Evolutionary conservation across 106 monocot species (phyloP), one percentile per base, ranked within the genome.

Genomic region (Hemerocallis citrina): DNA sequence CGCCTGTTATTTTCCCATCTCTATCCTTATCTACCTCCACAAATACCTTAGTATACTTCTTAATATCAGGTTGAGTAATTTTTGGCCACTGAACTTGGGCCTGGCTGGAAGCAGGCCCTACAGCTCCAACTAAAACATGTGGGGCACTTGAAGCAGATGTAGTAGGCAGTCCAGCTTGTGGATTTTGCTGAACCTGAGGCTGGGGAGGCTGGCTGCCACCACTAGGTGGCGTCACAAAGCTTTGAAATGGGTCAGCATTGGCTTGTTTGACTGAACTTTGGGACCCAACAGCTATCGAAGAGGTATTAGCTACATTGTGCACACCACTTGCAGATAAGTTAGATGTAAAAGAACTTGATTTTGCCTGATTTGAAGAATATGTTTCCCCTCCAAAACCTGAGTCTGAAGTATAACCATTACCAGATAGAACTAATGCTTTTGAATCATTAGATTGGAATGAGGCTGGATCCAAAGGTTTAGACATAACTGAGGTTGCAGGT

Each of bases 1-100:
- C 63, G 35, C 96, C 96, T 24, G 96, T 88, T 32, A 98, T 88
- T 79, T 81, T 98, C 43, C 96, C 96, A 82, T 98, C 96, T 75
- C 88, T 91, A 46, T 98, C 96, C 56, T 85, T 98, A 67, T 98
- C 96, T 39, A 98, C 96, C 64, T 87, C 91, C 50, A 78, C 45
- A 75, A 98, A 98, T 21, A 98, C 91, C 51, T 79, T 79, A 31
- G 68, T 82, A 65, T 98, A 98, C 68, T 98, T 98, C 57, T 79
- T 81, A 63, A 98, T 79, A 63, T 87, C 79, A 76, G 81, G 61
- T 48, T 77, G 84, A 41, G 81, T 71, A 67, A 98, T 70, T 66
- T 79, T 91, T 61, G 87, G 96, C 96, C 96, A 98, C 30, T 76
- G 66, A 62, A 61, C 40, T 34, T 81, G 75, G 6, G 77, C 16